Conservation (phyloP, 495 filamentous ascomycete species). For the Staphylotrichum longicolle region DNA sequence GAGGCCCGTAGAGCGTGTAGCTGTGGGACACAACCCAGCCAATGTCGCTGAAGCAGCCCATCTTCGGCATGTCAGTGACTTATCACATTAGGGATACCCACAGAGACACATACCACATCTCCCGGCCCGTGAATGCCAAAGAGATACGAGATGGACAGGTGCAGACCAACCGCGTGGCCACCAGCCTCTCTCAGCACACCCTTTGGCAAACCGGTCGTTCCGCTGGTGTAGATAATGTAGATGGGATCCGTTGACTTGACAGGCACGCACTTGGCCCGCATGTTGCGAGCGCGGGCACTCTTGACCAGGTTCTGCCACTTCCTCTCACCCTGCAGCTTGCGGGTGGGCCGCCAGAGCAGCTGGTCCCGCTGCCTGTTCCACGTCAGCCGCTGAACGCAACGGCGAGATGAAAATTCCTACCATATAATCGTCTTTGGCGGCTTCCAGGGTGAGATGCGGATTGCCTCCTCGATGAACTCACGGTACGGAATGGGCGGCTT, state of each 20-base stretch:
- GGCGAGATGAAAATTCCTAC: neutral
- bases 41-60: slow-evolving; percentile 58
- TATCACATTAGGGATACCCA: neutral
- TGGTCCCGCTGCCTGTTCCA: slow-evolving; percentile 60
- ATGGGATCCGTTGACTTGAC: slow-evolving; percentile 72
- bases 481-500: slow-evolving; percentile 73
- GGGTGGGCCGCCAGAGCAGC: slow-evolving; percentile 65
- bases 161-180: slow-evolving; percentile 83
- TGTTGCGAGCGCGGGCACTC: slow-evolving; percentile 60
- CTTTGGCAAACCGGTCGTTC: slow-evolving; percentile 86
- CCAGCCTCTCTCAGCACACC: slow-evolving; percentile 81
- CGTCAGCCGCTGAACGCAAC: neutral
- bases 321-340: slow-evolving; percentile 63
- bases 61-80: slow-evolving; percentile 13
- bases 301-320: slow-evolving; percentile 76
- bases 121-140: slow-evolving; percentile 77
- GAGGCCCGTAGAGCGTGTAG: slow-evolving; percentile 74
- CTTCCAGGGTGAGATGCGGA: slow-evolving; percentile 57
- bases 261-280: slow-evolving; percentile 69
- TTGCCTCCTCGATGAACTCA: slow-evolving; percentile 67
- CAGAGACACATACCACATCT: slow-evolving; percentile 55
- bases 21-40: slow-evolving; percentile 86
- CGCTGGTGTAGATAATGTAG: slow-evolving; percentile 91
- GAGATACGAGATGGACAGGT: slow-evolving; percentile 72
- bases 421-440: slow-evolving; percentile 70